Evolutionary conservation across 768 basidiomycete species (phyloP), one percentile per base, ranked within the genome.

Genomic region (Paxillus ammoniavirescens): DNA sequence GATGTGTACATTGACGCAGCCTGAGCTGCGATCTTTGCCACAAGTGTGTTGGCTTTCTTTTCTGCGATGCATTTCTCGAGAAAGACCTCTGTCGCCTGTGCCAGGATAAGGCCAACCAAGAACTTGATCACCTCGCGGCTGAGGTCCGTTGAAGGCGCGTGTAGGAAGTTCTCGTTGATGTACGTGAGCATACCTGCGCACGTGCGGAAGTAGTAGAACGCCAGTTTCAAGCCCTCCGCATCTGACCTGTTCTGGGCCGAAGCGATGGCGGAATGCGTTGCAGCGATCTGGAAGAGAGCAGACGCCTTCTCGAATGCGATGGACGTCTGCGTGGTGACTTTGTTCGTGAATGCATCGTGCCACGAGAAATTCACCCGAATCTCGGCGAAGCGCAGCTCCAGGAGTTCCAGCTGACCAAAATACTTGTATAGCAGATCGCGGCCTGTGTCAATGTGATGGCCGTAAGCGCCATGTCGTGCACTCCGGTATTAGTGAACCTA

Each of bases 91-190:
- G 91, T 93, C 0, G 95, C 94, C 71, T 98, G 96, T 0, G 92
- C 93, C 14, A 92, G 77, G 66, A 94, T 93, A 61, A 96, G 55
- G n/a, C 83, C 82, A 2, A 93, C 84, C 37, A 97, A 77, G 61
- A 96, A 91, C 70, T 96, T 95, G 77, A 99, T 81, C 51, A 98
- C 92, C 55, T 98, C 96, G 17, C 93, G 81, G 63, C 87, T 89
- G 42, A 98, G 82, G 73, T 98, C 97, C 2, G 92, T 97, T 18
- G 91, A 93, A 0, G 97, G 97, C 0, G 96, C 97, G 63, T 99
- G 97, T 0, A 99, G 76, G 70, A 99, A 99, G 80, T 99, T 98
- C 72, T 99, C 97, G 74, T 98, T 98, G 77, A 99, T 94, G 69
- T 98, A 99, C 6, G 87, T 93, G 65, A 98, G 83, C 93, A 99